Evolutionary conservation across 768 basidiomycete species (phyloP).

Genomic region (Lactifluus hygrophoroides): DNA sequence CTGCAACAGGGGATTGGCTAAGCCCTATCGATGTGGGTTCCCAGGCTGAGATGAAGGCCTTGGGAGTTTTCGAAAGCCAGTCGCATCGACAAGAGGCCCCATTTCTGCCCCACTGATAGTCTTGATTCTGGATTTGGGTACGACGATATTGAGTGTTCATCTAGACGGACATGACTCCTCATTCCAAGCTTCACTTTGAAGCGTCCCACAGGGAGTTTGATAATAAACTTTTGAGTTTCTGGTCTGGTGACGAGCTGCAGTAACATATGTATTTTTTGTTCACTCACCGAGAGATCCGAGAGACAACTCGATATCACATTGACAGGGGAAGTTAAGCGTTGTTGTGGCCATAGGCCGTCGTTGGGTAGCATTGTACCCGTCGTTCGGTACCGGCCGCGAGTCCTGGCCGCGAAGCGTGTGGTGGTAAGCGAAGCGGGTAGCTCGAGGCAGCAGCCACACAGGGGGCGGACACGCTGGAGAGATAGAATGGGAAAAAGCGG

Average conservation of each 20-base stretch:
- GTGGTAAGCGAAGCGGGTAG: background rate
- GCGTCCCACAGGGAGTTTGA: background rate
- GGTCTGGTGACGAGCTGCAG: background rate
- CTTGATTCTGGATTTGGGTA: background rate
- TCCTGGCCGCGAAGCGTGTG: background rate
- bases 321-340: background rate
- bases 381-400: no score
- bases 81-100: background rate
- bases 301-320: background rate
- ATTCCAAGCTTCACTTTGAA: background rate
- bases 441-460: background rate
- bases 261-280: background rate
- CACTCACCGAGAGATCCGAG: background rate
- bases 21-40: background rate
- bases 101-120: background rate
- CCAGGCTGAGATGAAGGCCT: background rate
- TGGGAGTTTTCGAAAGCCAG: background rate
- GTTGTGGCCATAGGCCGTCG: background rate
- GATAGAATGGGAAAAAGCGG: background rate
- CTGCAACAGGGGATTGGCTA: background rate
- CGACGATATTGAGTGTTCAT: background rate
- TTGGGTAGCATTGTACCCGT: background rate
- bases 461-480: background rate
- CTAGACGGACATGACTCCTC: background rate
- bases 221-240: constrained; percentile 9